Conservation (phyloP, 2,329 filamentous ascomycete species). For the Phoma sp. region DNA sequence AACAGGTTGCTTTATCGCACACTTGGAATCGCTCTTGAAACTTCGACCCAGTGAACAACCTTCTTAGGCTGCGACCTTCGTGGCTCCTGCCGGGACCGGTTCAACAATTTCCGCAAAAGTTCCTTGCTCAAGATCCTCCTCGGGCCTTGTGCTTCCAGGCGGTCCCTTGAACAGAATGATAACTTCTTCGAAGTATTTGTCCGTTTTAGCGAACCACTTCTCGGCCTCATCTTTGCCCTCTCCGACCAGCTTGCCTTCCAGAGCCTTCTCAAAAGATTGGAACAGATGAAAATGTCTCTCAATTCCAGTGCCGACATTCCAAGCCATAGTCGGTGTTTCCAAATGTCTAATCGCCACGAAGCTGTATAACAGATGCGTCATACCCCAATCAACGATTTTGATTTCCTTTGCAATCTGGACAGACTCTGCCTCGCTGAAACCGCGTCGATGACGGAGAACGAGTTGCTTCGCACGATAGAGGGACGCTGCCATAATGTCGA, state of each 20-base stretch:
- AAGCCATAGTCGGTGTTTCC: constrained; percentile 11
- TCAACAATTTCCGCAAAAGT: constrained; percentile 3
- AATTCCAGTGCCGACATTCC: constrained; percentile 16
- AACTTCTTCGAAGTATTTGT: constrained; percentile 12
- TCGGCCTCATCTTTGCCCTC: constrained; percentile 1
- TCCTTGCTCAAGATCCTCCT: not conserved
- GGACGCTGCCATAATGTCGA: constrained; percentile 4
- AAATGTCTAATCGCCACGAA: constrained; percentile 10
- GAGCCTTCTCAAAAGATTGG: constrained; percentile 4
- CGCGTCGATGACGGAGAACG: constrained; percentile 1
- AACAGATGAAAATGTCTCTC: constrained; percentile 10
- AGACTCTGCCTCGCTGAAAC: constrained; percentile 9
- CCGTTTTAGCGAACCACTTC: not conserved
- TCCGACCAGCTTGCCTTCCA: constrained; percentile 6
- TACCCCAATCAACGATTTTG: constrained; percentile 6
- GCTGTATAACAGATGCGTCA: constrained; percentile 9
- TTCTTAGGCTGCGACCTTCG: too few species aligned
- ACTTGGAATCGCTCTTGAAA: too few species aligned
- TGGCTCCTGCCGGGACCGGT: not conserved
- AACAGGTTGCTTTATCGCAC: too few species aligned
- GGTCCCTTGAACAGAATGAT: constrained; percentile 12
- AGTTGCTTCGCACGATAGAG: constrained; percentile 3
- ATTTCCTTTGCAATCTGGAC: constrained; percentile 3
- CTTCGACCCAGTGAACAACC: too few species aligned
- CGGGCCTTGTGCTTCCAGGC: constrained; percentile 1